These are phyloP conservation scores for Penicillium sp. DNA, from an alignment of 2,329 filamentous ascomycete genomes.

Conservation along the genomic window DNA sequence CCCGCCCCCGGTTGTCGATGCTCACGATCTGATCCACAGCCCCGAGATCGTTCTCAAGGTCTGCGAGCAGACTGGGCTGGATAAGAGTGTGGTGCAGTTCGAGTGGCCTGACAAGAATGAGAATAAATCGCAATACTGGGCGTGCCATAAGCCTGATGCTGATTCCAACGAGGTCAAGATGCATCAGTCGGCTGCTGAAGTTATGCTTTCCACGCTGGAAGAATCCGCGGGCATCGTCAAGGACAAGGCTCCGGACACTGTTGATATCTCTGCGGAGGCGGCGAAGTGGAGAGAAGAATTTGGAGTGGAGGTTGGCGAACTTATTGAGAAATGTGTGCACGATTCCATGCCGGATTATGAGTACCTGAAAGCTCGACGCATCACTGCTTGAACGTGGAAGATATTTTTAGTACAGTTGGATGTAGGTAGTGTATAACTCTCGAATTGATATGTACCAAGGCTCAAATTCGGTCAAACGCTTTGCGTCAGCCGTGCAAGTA, in stretches of 20 bases:
- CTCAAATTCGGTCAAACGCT: too few relatives aligned
- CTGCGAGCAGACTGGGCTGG: conserved; percentile 35
- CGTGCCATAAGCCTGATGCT: not conserved
- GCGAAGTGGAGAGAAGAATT: conserved; percentile 40
- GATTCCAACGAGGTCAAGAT: not conserved
- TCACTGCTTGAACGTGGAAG: conserved; percentile 8
- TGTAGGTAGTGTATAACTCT: not conserved
- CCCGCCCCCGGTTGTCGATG: conserved; percentile 38
- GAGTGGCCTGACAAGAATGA: conserved; percentile 30
- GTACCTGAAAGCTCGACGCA: conserved; percentile 32
- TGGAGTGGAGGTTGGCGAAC: conserved; percentile 26
- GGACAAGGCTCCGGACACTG: conserved; percentile 27
- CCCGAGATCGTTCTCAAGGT: conserved; percentile 32
- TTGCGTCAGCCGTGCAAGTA: too few relatives aligned
- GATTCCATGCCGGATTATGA: conserved; percentile 45
- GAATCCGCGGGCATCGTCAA: conserved; percentile 35
- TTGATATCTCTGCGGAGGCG: conserved; percentile 36
- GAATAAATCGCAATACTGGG: conserved; percentile 7
- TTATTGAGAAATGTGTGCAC: conserved; percentile 28
- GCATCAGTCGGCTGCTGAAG: conserved; percentile 2
- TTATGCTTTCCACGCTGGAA: conserved; percentile 32
- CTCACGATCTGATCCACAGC: conserved; percentile 41
- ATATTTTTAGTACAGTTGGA: not conserved
- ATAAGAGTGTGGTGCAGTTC: conserved; percentile 32
- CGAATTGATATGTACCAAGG: not conserved